These are phyloP conservation scores for Daldinia eschscholtzii DNA, from an alignment of 2,329 filamentous ascomycete genomes.

Conservation along the genomic window DNA sequence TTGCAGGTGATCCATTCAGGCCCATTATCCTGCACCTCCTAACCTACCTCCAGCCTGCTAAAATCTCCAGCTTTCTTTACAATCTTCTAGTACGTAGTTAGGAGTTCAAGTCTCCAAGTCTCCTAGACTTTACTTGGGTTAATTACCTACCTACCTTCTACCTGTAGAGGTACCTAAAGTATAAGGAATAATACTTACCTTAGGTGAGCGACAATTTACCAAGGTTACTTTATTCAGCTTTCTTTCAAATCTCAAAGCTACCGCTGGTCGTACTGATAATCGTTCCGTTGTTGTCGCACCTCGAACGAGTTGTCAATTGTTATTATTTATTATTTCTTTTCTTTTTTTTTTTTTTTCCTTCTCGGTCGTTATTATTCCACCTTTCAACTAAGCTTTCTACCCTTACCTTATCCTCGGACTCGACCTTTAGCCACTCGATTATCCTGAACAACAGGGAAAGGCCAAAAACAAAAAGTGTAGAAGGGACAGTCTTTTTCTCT, in stretches of 20 bases:
- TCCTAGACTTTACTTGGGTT: slow-evolving; percentile 13
- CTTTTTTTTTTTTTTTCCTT: background rate
- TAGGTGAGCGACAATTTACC: slow-evolving; percentile 1
- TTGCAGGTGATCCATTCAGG: slow-evolving; percentile 31
- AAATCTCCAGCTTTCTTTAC: slow-evolving; percentile 12
- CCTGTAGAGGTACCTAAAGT: slow-evolving; percentile 6
- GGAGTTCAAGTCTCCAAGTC: slow-evolving; percentile 11
- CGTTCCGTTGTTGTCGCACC: background rate
- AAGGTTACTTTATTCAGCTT: background rate
- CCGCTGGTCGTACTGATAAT: background rate
- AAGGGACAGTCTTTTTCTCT: slow-evolving; percentile 7
- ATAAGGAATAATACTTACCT: background rate
- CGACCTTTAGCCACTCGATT: slow-evolving; percentile 4
- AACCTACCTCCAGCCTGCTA: slow-evolving; percentile 8
- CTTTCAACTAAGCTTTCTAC: background rate
- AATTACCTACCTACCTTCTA: background rate
- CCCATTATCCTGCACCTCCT: slow-evolving; percentile 24
- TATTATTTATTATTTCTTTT: background rate
- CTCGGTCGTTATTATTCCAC: slow-evolving; percentile 6
- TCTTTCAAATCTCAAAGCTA: background rate
- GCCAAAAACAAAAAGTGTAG: background rate
- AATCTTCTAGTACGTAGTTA: slow-evolving; percentile 7
- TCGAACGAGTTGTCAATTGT: slow-evolving; percentile 6
- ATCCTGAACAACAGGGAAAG: slow-evolving; percentile 3
- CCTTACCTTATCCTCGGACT: slow-evolving; percentile 15